Conservation (phyloP, 1,284 basidiomycete species). For the Marasmius oreades region DNA sequence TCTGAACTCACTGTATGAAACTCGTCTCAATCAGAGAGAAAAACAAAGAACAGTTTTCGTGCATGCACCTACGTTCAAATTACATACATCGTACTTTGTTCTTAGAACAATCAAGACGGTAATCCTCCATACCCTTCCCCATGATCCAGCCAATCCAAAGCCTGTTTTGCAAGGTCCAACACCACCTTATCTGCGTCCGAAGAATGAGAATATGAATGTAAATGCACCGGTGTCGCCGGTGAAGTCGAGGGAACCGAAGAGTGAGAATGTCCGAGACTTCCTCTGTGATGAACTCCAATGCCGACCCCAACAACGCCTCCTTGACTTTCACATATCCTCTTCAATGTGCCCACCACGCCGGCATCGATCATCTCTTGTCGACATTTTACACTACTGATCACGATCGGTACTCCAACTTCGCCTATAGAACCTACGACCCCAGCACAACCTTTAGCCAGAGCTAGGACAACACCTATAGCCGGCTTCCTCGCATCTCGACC, state of each 20-base stretch:
- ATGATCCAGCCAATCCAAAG: slow-evolving; percentile 47
- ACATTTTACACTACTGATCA: slow-evolving; percentile 2
- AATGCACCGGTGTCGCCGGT: not conserved
- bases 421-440: slow-evolving; percentile 30
- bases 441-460: slow-evolving; percentile 35
- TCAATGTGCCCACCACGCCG: slow-evolving; percentile 31
- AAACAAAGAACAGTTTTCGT: no score
- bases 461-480: slow-evolving; percentile 52
- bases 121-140: slow-evolving; percentile 29
- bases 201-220: not conserved
- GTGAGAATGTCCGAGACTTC: slow-evolving; percentile 15
- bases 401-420: slow-evolving; percentile 26
- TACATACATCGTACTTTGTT: no score
- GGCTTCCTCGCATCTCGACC: slow-evolving; percentile 57
- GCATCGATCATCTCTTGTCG: slow-evolving; percentile 6
- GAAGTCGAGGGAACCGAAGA: not conserved
- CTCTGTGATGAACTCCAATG: slow-evolving; percentile 6
- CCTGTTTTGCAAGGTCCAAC: slow-evolving; percentile 48
- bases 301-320: slow-evolving; percentile 29
- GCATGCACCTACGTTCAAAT: no score
- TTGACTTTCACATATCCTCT: slow-evolving; percentile 46
- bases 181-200: slow-evolving; percentile 50
- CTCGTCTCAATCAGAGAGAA: no score
- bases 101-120: no score
- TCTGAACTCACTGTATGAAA: no score